A percentile compares a stretch with the other conserved stretches of the same genome.
Conservation (phyloP, 805 yeast genomes). For the Barnettozyma sp. region DNA sequence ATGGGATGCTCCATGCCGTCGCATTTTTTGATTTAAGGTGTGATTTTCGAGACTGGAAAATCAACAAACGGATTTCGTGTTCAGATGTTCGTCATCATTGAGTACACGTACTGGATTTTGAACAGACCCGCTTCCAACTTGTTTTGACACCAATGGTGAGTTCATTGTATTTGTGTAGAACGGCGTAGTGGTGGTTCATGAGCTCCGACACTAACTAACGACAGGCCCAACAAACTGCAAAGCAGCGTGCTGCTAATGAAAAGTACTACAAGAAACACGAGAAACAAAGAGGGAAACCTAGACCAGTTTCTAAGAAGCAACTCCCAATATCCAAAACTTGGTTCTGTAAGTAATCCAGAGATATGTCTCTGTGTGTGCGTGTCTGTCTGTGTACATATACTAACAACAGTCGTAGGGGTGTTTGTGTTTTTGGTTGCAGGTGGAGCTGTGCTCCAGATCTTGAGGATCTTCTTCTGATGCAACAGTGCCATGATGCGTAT, state of each 20-base stretch:
- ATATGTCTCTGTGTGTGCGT: background rate
- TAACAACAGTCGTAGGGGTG: slow-evolving; percentile 27
- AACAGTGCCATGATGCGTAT: too few relatives aligned
- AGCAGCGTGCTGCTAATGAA: slow-evolving; percentile 81
- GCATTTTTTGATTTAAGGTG: too few relatives aligned
- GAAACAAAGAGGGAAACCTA: slow-evolving; percentile 69
- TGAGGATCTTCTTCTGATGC: slow-evolving; percentile 46
- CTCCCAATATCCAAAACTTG: slow-evolving; percentile 58
- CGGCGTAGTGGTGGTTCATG: background rate
- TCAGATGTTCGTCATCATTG: too few relatives aligned
- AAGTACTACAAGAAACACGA: slow-evolving; percentile 72
- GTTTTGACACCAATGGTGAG: background rate
- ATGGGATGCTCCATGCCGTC: too few relatives aligned
- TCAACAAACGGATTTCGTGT: too few relatives aligned
- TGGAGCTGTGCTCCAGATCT: slow-evolving; percentile 70
- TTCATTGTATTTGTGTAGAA: background rate
- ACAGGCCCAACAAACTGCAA: slow-evolving; percentile 74
- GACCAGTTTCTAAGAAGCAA: slow-evolving; percentile 33
- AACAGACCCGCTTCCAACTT: too few relatives aligned
- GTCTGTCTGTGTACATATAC: slow-evolving; percentile 5
- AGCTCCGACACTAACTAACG: background rate
- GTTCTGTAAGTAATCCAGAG: slow-evolving; percentile 44
- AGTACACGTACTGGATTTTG: too few relatives aligned
- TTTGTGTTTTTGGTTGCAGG: slow-evolving; percentile 68
- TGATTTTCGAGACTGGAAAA: too few relatives aligned